phyloP scores from a whole-genome alignment of 139 green algal species.

The Chlorella sp. region DNA sequence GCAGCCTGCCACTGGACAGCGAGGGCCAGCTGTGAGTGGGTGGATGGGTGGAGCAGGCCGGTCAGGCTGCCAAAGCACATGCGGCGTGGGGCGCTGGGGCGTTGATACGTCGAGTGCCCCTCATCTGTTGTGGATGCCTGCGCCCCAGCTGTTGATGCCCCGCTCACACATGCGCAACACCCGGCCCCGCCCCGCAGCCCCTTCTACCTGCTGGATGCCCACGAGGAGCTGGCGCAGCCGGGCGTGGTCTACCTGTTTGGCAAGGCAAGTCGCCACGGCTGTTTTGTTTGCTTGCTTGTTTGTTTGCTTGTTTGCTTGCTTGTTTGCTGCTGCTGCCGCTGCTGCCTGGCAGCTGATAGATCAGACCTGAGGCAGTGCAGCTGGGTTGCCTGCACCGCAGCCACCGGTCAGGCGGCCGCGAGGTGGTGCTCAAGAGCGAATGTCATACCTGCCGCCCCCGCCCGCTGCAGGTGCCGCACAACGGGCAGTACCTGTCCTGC shows the following conservation, averaged over 20 bases:
- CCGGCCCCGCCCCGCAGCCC: constrained; percentile 22
- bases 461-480: constrained; percentile 36
- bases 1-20: constrained; percentile 65
- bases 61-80: too few species aligned
- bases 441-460: background rate
- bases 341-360: background rate
- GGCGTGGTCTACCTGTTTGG: constrained; percentile 93
- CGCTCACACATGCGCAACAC: too few species aligned
- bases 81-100: too few species aligned
- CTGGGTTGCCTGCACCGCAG: too few species aligned
- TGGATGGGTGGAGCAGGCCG: too few species aligned
- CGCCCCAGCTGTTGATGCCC: too few species aligned
- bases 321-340: background rate
- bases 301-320: too few species aligned
- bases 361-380: too few species aligned
- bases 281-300: background rate
- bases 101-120: too few species aligned
- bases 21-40: constrained; percentile 57
- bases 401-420: too few species aligned
- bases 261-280: constrained; percentile 84
- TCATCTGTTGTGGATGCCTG: too few species aligned
- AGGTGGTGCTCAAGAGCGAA: background rate
- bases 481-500: constrained; percentile 65
- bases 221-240: constrained; percentile 81
- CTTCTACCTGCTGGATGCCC: constrained; percentile 92